Evolutionary conservation across 2,329 filamentous ascomycete genomes (phyloP).

Genomic region (Colletotrichum zoysiae): DNA sequence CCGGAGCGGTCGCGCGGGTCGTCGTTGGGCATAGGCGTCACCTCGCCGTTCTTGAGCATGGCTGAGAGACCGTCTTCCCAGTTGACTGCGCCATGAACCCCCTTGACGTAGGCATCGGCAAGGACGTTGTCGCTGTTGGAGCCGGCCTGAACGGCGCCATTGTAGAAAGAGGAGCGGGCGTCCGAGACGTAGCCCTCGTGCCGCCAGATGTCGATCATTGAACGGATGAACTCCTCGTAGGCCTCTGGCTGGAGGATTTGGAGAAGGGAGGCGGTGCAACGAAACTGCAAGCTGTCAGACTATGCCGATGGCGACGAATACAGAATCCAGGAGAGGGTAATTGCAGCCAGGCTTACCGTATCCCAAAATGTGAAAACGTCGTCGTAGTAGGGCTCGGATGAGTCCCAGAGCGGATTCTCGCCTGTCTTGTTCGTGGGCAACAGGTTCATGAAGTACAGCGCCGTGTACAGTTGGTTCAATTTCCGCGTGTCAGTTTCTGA

Average conservation of each 20-base stretch:
- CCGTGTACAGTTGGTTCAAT: constrained; percentile 73
- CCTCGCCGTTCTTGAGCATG: constrained; percentile 77
- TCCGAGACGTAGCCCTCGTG: constrained; percentile 75
- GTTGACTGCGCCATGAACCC: constrained; percentile 71
- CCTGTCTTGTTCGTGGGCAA: constrained; percentile 78
- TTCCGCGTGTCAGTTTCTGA: constrained; percentile 66
- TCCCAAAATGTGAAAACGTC: constrained; percentile 80
- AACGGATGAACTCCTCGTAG: constrained; percentile 75
- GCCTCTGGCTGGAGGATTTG: constrained; percentile 73
- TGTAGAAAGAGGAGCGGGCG: constrained; percentile 75
- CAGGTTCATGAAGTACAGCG: constrained; percentile 77
- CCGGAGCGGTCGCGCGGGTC: constrained; percentile 69
- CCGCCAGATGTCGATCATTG: constrained; percentile 76
- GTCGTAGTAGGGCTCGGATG: constrained; percentile 76
- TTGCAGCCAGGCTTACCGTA: constrained; percentile 43
- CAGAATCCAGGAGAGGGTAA: background rate
- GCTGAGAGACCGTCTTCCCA: constrained; percentile 73
- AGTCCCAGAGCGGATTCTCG: constrained; percentile 76
- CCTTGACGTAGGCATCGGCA: constrained; percentile 79
- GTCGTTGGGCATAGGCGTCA: constrained; percentile 69
- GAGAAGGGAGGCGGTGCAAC: constrained; percentile 73
- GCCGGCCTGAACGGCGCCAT: constrained; percentile 77
- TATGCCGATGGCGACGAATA: background rate
- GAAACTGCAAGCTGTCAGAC: constrained; percentile 56
- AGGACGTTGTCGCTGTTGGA: constrained; percentile 79